Percentiles rank a stretch among this genome's conserved stretches.
phyloP scores from a whole-genome alignment of 1,139 yeast genomes.

The Saccharomyces hybrid region DNA sequence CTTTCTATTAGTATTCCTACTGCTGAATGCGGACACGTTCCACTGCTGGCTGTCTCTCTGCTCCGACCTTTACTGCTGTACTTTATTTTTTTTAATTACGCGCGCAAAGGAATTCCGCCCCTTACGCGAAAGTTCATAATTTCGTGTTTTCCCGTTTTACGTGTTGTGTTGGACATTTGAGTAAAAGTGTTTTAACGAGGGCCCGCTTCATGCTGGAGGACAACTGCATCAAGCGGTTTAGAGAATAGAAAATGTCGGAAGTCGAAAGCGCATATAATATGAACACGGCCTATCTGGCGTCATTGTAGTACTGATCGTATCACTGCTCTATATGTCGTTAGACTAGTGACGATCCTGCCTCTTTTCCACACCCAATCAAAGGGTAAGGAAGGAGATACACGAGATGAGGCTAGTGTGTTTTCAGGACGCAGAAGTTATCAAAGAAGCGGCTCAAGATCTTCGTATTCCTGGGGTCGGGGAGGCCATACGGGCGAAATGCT shows the following conservation, averaged over 20 bases:
- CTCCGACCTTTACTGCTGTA: background rate
- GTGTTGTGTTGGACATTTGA: background rate
- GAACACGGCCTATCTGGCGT: constrained; percentile 3
- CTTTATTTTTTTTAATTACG: background rate
- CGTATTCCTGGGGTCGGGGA: constrained; percentile 75
- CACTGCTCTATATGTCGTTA: constrained; percentile 6
- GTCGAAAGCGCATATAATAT: background rate
- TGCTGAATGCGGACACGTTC: background rate
- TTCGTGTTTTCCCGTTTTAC: background rate
- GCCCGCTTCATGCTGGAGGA: background rate
- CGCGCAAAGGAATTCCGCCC: background rate
- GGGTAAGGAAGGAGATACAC: background rate
- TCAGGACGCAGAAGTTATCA: background rate
- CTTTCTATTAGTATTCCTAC: background rate
- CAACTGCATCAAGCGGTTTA: background rate
- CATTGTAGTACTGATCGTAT: constrained; percentile 5
- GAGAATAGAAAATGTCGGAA: background rate
- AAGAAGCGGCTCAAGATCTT: constrained; percentile 25
- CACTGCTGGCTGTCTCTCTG: constrained; percentile 3
- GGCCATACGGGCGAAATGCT: constrained; percentile 97
- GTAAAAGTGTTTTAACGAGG: background rate
- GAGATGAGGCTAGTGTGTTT: background rate
- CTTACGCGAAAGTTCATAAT: background rate
- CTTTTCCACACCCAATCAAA: constrained; percentile 5
- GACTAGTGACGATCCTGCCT: constrained; percentile 14